Evolutionary conservation across 1,139 yeast genomes (phyloP), one percentile per base, ranked within the genome.

Genomic region (Protomyces pachydermus): DNA sequence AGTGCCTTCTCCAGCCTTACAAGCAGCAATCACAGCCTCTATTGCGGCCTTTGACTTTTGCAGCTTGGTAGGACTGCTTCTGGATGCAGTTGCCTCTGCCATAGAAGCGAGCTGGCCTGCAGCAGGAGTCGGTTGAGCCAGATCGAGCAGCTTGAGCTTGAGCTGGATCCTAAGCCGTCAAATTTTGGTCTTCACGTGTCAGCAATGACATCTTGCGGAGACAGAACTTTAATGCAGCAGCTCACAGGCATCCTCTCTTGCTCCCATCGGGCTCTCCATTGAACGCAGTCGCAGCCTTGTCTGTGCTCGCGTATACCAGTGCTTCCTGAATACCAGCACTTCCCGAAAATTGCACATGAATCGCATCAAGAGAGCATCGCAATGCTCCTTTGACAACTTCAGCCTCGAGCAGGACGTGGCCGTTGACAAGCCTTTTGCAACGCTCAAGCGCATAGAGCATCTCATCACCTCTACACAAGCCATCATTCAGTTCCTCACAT

Each of bases 281-380:
- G 8, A 5, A 3, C 3, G 4, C 32, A 28, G 32, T 28, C 8
- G 32, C 32, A 28, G 8, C 1, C 8, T 4, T 28, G 8, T 5
- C 8, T 28, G 8, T 28, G 32, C 3, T 28, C 8, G 32, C 32
- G 8, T 6, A 28, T 28, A 28, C 4, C 32, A 28, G 32, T 8
- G 32, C 32, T 6, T 28, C 32, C 8, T 28, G 32, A 3, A 28
- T 28, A 28, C 32, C 4, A 3, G 32, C 32, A 6, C 8, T 28
- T 28, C 9, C 8, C 32, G 32, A 37, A 12, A 37, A 1, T 37
- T 2, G 16, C 16, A n/a, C 25, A 58, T 58, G 62, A 58, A 58
- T 42, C 62, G 62, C 56, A 58, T 58, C 62, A 58, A 58, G 56
- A 51, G 62, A 20, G 54, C 62, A 3, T 58, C 62, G 20, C 52